Percentiles rank a stretch among this genome's conserved stretches.
These are phyloP conservation scores for Sclerotinia trifoliorum DNA, from an alignment of 2,329 filamentous ascomycete genomes.

Conservation along the genomic window DNA sequence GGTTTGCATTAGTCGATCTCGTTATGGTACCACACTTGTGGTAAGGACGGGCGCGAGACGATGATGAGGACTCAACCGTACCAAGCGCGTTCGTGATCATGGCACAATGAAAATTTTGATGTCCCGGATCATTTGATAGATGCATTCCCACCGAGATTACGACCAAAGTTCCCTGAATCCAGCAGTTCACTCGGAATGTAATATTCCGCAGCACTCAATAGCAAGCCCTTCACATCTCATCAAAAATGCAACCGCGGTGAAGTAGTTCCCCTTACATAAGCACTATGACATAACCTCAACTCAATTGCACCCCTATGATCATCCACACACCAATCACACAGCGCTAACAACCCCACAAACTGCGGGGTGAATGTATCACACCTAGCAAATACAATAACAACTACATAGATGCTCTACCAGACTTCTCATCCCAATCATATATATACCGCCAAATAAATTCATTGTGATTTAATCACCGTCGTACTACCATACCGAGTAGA, in stretches of 20 bases:
- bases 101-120: background rate
- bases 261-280: background rate
- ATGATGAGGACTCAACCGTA: background rate
- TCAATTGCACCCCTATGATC: background rate
- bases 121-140: background rate
- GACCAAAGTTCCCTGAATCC: background rate
- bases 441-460: background rate
- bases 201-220: too few species aligned
- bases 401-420: background rate
- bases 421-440: background rate
- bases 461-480: background rate
- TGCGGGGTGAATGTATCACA: slow-evolving; percentile 13
- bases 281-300: background rate
- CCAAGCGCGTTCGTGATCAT: background rate
- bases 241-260: background rate
- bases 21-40: background rate
- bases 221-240: background rate
- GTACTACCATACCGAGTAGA: background rate
- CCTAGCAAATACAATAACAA: background rate
- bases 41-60: background rate
- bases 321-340: background rate
- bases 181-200: background rate
- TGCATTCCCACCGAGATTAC: background rate
- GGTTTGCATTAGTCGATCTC: too few species aligned
- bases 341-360: slow-evolving; percentile 7